Conservation (phyloP, 805 yeast genomes). For the Lachancea quebecensis region DNA sequence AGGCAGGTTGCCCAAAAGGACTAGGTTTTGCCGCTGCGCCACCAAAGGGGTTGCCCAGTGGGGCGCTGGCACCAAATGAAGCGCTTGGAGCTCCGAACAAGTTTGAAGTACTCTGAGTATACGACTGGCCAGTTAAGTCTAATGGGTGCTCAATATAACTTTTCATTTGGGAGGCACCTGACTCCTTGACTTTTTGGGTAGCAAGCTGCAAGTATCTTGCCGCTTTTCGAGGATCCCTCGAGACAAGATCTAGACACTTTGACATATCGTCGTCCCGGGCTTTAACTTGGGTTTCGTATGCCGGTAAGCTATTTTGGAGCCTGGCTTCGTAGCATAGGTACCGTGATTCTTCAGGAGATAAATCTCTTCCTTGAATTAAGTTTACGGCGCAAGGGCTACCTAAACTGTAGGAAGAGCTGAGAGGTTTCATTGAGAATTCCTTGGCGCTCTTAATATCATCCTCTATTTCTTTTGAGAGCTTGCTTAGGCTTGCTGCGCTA, state of each 20-base stretch:
- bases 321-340: conserved; percentile 40
- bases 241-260: conserved; percentile 35
- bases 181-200: conserved; percentile 29
- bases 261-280: conserved; percentile 44
- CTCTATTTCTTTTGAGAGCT: conserved; percentile 25
- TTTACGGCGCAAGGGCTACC: conserved; percentile 42
- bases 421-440: conserved; percentile 29
- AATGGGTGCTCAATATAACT: conserved; percentile 33
- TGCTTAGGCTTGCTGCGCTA: conserved; percentile 17
- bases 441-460: conserved; percentile 18
- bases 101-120: conserved; percentile 1
- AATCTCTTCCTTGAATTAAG: conserved; percentile 45
- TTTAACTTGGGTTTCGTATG: conserved; percentile 36
- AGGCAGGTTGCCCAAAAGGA: no score
- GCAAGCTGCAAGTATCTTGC: conserved; percentile 51
- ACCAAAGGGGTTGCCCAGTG: background rate
- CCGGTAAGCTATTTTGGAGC: conserved; percentile 31
- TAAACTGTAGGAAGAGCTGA: conserved; percentile 43
- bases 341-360: conserved; percentile 48
- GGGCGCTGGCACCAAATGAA: conserved; percentile 4
- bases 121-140: conserved; percentile 25
- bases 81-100: background rate
- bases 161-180: conserved; percentile 20
- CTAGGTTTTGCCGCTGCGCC: no score
- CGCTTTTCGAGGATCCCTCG: conserved; percentile 40